Percentiles rank a stretch among this genome's conserved stretches.
phyloP scores from a whole-genome alignment of 106 monocot genomes.

The Dendrobium officinale region DNA sequence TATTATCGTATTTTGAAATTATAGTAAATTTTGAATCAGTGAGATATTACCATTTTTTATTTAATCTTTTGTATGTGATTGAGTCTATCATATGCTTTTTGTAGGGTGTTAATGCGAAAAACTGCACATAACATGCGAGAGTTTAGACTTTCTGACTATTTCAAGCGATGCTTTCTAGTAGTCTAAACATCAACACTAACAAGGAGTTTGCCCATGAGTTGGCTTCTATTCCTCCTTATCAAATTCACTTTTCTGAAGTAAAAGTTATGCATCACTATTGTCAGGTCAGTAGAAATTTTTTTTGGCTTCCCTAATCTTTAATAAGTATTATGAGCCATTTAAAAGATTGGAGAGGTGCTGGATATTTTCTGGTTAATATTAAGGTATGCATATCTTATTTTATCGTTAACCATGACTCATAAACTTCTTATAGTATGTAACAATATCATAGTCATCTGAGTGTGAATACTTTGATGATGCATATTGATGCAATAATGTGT shows the following conservation, averaged over 20 bases:
- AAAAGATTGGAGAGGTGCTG: background rate
- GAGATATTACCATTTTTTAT: background rate
- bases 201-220: constrained; percentile 70
- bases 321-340: background rate
- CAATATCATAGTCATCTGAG: no score
- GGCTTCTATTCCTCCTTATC: constrained; percentile 81
- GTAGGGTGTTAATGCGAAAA: constrained; percentile 53
- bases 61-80: background rate
- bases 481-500: no score
- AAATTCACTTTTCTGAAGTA: constrained; percentile 62
- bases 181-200: constrained; percentile 36
- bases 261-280: constrained; percentile 70
- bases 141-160: constrained; percentile 49
- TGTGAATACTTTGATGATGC: no score
- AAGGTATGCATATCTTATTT: background rate
- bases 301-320: background rate
- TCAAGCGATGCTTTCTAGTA: constrained; percentile 56
- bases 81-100: constrained; percentile 9
- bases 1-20: background rate
- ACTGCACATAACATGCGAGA: constrained; percentile 54
- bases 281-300: constrained; percentile 29
- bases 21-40: background rate
- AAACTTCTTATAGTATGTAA: no score
- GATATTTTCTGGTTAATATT: background rate
- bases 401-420: background rate